Conservation (phyloP, 306 rosid species). For the Rosa multiflora region DNA sequence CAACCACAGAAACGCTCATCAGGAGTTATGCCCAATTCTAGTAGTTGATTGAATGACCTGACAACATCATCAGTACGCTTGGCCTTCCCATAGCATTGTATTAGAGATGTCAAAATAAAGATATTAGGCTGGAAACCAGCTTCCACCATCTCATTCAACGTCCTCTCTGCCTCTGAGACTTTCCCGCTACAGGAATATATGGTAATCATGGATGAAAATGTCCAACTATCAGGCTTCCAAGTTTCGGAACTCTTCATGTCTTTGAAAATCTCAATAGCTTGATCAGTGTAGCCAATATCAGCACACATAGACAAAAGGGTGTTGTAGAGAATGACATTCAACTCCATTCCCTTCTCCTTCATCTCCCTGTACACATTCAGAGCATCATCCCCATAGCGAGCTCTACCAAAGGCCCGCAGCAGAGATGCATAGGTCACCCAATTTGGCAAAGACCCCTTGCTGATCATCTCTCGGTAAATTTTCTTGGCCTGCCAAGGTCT, state of each 20-base stretch:
- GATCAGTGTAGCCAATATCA: slow-evolving; percentile 59
- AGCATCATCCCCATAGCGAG: slow-evolving; percentile 69
- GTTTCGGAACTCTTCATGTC: slow-evolving; percentile 69
- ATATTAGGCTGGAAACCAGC: slow-evolving; percentile 70
- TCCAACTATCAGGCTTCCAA: slow-evolving; percentile 68
- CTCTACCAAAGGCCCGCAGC: slow-evolving; percentile 60
- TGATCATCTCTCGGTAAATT: slow-evolving; percentile 69
- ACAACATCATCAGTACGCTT: slow-evolving; percentile 76
- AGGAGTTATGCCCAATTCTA: slow-evolving; percentile 59
- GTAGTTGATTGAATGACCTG: slow-evolving; percentile 53
- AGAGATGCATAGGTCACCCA: slow-evolving; percentile 68
- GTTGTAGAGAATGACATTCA: slow-evolving; percentile 62
- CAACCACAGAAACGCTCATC: slow-evolving; percentile 82
- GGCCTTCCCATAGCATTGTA: slow-evolving; percentile 88
- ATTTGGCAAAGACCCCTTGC: slow-evolving; percentile 55
- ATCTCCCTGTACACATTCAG: slow-evolving; percentile 67
- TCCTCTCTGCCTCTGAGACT: slow-evolving; percentile 61
- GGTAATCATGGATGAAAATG: slow-evolving; percentile 83
- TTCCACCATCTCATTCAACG: slow-evolving; percentile 70
- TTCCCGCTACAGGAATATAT: slow-evolving; percentile 71
- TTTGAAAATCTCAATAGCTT: slow-evolving; percentile 60
- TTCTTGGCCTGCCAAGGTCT: slow-evolving; percentile 71
- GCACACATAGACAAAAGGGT: slow-evolving; percentile 76
- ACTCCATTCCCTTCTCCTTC: slow-evolving; percentile 63
- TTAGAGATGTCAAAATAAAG: slow-evolving; percentile 74